Conservation (phyloP, 164 flowering plant species). For the Nymphaea thermarum region DNA sequence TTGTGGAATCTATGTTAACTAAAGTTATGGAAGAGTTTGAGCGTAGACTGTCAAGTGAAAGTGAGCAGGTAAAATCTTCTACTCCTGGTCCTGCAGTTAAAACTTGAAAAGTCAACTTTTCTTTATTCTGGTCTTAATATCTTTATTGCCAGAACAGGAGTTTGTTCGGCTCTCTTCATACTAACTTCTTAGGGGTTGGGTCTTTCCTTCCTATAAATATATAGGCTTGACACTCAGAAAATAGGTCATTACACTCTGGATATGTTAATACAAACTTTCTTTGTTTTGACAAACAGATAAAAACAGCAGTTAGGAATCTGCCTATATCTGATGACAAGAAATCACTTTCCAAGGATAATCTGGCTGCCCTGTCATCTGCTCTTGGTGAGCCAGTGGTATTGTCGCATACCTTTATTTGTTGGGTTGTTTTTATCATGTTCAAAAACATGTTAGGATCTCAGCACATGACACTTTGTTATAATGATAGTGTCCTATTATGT, state of each 20-base stretch:
- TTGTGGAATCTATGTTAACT: constrained; percentile 67
- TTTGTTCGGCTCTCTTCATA: no score
- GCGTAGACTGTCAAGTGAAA: constrained; percentile 41
- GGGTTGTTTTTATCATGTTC: not conserved
- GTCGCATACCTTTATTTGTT: not conserved
- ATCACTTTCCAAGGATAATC: constrained; percentile 8
- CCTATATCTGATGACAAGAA: constrained; percentile 6
- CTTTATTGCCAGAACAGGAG: no score
- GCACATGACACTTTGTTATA: no score
- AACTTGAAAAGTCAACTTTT: not conserved
- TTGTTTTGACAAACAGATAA: constrained; percentile 5
- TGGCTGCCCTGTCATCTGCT: not conserved
- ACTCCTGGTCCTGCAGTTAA: not conserved
- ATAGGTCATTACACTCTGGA: no score
- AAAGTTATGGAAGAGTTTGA: constrained; percentile 85
- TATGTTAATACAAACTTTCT: no score
- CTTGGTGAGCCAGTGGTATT: not conserved
- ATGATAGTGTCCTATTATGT: no score
- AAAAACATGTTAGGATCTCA: no score
- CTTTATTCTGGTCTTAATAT: not conserved
- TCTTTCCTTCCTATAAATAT: no score
- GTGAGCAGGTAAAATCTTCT: constrained; percentile 6
- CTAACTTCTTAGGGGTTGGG: no score
- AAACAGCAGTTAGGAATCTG: constrained; percentile 6
- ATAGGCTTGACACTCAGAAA: no score